These are phyloP conservation scores for Colletotrichum viniferum DNA, from an alignment of 2,329 filamentous ascomycete species.

Conservation along the genomic window DNA sequence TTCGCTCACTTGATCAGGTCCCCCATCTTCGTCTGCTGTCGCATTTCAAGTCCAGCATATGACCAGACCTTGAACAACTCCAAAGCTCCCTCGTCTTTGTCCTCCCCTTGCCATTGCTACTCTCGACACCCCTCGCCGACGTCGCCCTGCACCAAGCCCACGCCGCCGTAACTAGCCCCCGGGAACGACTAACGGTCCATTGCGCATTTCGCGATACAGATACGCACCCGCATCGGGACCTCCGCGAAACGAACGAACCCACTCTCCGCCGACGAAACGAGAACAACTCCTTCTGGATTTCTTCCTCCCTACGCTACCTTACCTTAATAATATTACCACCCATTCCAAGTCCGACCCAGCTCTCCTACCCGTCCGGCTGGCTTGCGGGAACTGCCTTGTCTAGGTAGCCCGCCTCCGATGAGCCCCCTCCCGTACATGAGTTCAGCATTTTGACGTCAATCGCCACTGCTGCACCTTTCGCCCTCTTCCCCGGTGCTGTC, in stretches of 20 bases:
- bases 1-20: background rate
- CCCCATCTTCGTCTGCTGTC: background rate
- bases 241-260: background rate
- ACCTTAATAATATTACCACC: background rate
- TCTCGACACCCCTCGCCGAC: background rate
- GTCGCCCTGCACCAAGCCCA: background rate
- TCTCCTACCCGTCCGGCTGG: background rate
- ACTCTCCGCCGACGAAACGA: constrained; percentile 1
- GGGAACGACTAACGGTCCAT: background rate
- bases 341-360: background rate
- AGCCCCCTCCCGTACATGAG: background rate
- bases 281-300: background rate
- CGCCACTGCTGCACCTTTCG: background rate
- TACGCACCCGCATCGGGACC: background rate
- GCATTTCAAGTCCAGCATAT: background rate
- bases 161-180: background rate
- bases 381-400: background rate
- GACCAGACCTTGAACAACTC: background rate
- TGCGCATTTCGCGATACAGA: background rate
- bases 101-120: background rate
- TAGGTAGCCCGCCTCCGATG: constrained; percentile 1
- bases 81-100: background rate
- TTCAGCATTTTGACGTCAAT: background rate
- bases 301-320: constrained; percentile 1
- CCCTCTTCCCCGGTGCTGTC: background rate